A percentile compares a stretch with the other conserved stretches of the same genome.
phyloP scores from a whole-genome alignment of 1,284 basidiomycete genomes.

The Takashimella koratensis region DNA sequence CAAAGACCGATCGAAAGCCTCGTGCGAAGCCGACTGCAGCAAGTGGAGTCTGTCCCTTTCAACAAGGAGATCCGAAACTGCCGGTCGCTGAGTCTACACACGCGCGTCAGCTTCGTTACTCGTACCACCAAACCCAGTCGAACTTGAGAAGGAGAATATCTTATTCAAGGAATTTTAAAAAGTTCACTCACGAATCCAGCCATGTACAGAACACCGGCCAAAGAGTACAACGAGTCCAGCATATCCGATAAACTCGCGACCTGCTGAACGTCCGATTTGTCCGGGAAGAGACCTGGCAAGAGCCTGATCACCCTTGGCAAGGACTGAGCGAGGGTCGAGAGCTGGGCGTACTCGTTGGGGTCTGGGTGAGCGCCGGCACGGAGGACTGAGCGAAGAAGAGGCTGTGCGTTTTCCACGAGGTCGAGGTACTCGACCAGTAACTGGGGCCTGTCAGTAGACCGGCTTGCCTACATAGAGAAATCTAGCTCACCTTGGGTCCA shows the following conservation, averaged over 20 bases:
- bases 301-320: constrained; percentile 66
- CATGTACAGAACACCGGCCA: constrained; percentile 26
- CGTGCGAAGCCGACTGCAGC: constrained; percentile 38
- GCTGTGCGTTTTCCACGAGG: constrained; percentile 24
- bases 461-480: no score
- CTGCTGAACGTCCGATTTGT: constrained; percentile 33
- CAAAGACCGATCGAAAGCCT: constrained; percentile 31
- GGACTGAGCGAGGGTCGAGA: constrained; percentile 59
- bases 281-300: constrained; percentile 61
- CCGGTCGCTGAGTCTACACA: constrained; percentile 26
- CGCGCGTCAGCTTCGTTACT: constrained; percentile 1
- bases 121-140: no score
- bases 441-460: no score
- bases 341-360: constrained; percentile 50
- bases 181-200: constrained; percentile 24
- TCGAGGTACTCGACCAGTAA: constrained; percentile 43
- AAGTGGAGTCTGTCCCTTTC: constrained; percentile 43
- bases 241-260: constrained; percentile 39
- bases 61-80: constrained; percentile 31
- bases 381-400: constrained; percentile 29
- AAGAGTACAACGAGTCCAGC: constrained; percentile 33
- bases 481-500: constrained; percentile 53
- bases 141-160: constrained; percentile 1
- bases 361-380: constrained; percentile 21
- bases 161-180: neutral